Evolutionary conservation across 495 filamentous ascomycete species (phyloP).

Genomic region (Penicillium desertorum): DNA sequence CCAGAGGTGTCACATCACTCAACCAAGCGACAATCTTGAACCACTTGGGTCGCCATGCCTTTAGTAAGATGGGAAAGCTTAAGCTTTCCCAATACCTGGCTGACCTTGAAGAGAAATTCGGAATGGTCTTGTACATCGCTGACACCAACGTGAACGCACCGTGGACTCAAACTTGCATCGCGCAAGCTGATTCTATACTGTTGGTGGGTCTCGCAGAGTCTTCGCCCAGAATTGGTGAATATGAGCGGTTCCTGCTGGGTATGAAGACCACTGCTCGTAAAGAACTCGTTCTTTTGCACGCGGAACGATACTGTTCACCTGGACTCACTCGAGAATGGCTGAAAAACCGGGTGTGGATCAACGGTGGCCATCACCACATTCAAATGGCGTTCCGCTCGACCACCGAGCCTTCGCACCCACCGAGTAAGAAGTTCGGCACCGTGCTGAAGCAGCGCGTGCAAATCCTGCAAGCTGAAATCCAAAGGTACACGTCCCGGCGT

Average conservation of each 20-base stretch:
- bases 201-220: constrained; percentile 90
- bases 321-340: constrained; percentile 88
- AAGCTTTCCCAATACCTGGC: constrained; percentile 95
- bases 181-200: constrained; percentile 92
- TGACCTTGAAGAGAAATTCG: constrained; percentile 95
- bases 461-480: constrained; percentile 92
- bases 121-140: constrained; percentile 94
- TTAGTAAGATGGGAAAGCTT: constrained; percentile 94
- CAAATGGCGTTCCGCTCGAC: constrained; percentile 91
- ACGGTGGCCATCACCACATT: constrained; percentile 97
- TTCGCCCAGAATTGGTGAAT: constrained; percentile 88
- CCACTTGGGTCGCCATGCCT: constrained; percentile 91
- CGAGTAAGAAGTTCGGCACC: constrained; percentile 74
- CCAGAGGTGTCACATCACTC: constrained; percentile 85
- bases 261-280: constrained; percentile 97
- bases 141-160: constrained; percentile 94
- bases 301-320: constrained; percentile 81
- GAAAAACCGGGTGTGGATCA: constrained; percentile 93
- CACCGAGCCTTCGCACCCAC: constrained; percentile 72
- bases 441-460: constrained; percentile 91
- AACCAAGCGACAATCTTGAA: constrained; percentile 93
- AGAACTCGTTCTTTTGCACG: constrained; percentile 88
- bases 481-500: constrained; percentile 90
- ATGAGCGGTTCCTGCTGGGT: constrained; percentile 89
- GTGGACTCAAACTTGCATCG: constrained; percentile 98